phyloP scores from a whole-genome alignment of 768 basidiomycete genomes.

The Cystobasidium tubakii region DNA sequence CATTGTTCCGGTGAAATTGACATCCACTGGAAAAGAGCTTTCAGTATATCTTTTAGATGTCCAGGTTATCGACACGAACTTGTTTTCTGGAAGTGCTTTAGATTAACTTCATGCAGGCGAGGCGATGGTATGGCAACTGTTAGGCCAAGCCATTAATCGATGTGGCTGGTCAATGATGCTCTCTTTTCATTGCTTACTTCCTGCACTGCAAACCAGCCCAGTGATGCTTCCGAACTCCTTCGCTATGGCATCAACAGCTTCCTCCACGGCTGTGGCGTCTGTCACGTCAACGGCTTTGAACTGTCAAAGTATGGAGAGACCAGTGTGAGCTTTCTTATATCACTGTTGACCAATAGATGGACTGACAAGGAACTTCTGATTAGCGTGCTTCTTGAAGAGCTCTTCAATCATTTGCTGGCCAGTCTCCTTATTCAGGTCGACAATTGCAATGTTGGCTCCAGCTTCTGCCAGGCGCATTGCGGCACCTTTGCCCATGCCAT shows the following conservation, averaged over 20 bases:
- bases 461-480: slow-evolving; percentile 22
- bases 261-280: slow-evolving; percentile 14
- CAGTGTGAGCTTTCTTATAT: too few species aligned
- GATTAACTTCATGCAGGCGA: slow-evolving; percentile 21
- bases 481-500: slow-evolving; percentile 33
- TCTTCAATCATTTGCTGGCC: slow-evolving; percentile 2
- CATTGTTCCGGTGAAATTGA: slow-evolving; percentile 31
- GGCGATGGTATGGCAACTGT: slow-evolving; percentile 18
- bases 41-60: neutral
- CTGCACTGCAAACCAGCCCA: slow-evolving; percentile 16
- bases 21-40: slow-evolving; percentile 16
- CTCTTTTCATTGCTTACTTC: neutral
- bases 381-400: slow-evolving; percentile 18
- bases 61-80: neutral
- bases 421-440: slow-evolving; percentile 25
- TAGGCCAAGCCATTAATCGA: neutral
- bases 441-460: slow-evolving; percentile 26
- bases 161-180: too few species aligned
- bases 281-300: slow-evolving; percentile 35
- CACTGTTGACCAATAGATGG: too few species aligned
- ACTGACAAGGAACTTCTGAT: slow-evolving; percentile 28
- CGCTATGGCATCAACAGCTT: slow-evolving; percentile 9
- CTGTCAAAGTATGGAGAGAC: neutral
- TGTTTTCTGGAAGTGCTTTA: slow-evolving; percentile 23
- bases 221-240: neutral